phyloP scores from a whole-genome alignment of 139 green algal genomes.

The Tetradesmus obliquus region DNA sequence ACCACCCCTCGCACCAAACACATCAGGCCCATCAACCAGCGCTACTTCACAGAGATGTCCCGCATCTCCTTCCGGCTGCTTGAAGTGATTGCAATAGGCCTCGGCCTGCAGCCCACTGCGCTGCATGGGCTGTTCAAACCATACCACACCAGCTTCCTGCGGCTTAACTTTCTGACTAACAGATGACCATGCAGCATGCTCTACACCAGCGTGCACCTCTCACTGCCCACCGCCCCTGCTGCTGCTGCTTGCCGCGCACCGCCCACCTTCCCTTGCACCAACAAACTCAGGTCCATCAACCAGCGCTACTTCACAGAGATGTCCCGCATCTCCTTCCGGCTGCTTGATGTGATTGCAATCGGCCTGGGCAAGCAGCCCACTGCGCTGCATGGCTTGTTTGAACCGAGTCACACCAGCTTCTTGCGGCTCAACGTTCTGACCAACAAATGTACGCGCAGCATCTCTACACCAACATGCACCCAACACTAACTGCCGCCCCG shows the following conservation, averaged over 20 bases:
- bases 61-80: constrained; percentile 48
- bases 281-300: constrained; percentile 29
- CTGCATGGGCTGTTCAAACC: constrained; percentile 38
- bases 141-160: constrained; percentile 41
- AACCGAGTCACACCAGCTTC: constrained; percentile 34
- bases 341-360: constrained; percentile 44
- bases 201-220: too few species aligned
- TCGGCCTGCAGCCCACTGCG: constrained; percentile 42
- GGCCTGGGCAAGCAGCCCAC: constrained; percentile 45
- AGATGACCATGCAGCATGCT: too few species aligned
- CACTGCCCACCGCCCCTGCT: too few species aligned
- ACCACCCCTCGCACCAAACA: too few species aligned
- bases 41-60: constrained; percentile 46
- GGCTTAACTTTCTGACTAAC: too few species aligned
- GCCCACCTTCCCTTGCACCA: too few species aligned
- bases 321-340: constrained; percentile 33
- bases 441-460: too few species aligned
- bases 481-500: too few species aligned
- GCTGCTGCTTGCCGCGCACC: too few species aligned
- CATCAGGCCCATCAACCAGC: constrained; percentile 28
- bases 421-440: constrained; percentile 69
- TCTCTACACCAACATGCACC: too few species aligned
- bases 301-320: constrained; percentile 44
- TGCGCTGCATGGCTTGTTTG: constrained; percentile 41
- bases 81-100: constrained; percentile 22